Percentiles rank a stretch among this genome's conserved stretches.
Evolutionary conservation across 352 stramenopile species (phyloP).

Genomic region (Pythium oligandrum): DNA sequence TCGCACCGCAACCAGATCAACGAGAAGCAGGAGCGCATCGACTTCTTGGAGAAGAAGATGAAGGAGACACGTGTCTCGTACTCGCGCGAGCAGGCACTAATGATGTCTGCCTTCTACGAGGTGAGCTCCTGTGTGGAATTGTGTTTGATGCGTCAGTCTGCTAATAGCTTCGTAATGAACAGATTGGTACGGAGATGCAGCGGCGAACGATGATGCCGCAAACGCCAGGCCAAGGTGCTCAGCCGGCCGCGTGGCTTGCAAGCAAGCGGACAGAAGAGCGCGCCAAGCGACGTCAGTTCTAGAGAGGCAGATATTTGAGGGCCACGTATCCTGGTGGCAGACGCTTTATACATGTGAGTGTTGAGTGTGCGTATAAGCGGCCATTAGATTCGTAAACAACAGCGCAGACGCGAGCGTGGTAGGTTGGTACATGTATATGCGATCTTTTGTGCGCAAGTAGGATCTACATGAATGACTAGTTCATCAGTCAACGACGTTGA

Average conservation of each 20-base stretch:
- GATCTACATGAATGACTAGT: no score
- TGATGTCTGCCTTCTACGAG: constrained; percentile 90
- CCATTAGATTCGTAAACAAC: no score
- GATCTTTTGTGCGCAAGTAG: neutral
- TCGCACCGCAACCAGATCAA: constrained; percentile 86
- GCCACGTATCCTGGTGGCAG: no score
- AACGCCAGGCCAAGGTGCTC: constrained; percentile 35
- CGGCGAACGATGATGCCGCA: constrained; percentile 85
- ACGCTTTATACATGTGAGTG: no score
- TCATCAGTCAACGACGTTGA: constrained; percentile 68
- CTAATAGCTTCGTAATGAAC: neutral
- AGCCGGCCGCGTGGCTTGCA: constrained; percentile 68
- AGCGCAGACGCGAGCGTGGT: no score
- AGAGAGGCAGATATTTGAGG: constrained; percentile 1
- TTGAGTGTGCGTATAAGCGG: no score
- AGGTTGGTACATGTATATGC: no score
- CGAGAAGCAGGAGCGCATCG: constrained; percentile 81
- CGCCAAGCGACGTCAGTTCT: constrained; percentile 72
- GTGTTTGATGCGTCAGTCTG: no score
- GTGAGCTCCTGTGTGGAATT: constrained; percentile 19
- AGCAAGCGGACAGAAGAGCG: constrained; percentile 83
- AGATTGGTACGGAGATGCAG: constrained; percentile 88
- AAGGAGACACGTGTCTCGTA: constrained; percentile 76
- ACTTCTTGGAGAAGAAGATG: constrained; percentile 84
- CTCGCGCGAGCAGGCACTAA: constrained; percentile 79